Evolutionary conservation across 768 basidiomycete genomes (phyloP).

Genomic region (Infundibulicybe gibba): DNA sequence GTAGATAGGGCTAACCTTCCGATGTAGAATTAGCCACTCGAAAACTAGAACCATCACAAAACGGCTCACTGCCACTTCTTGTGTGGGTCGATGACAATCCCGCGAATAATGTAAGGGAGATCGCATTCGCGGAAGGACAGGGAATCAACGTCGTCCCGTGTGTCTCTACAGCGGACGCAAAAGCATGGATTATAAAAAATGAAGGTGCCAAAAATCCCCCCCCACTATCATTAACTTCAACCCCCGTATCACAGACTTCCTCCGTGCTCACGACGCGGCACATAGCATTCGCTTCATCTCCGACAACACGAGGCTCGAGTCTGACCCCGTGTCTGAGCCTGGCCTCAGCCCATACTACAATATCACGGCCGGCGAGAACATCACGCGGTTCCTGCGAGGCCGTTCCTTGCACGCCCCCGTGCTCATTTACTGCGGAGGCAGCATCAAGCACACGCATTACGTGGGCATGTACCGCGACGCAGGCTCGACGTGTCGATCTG

Average conservation of each 20-base stretch:
- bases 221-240: neutral
- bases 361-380: slow-evolving; percentile 15
- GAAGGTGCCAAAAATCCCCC: slow-evolving; percentile 8
- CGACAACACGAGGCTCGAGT: slow-evolving; percentile 15
- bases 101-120: slow-evolving; percentile 9
- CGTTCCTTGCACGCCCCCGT: slow-evolving; percentile 15
- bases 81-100: slow-evolving; percentile 23
- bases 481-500: slow-evolving; percentile 13
- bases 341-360: slow-evolving; percentile 8
- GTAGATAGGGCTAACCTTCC: no score
- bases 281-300: slow-evolving; percentile 17
- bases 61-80: slow-evolving; percentile 13
- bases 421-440: slow-evolving; percentile 18
- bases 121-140: slow-evolving; percentile 10
- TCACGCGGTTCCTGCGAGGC: slow-evolving; percentile 17
- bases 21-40: no score
- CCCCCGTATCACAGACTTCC: slow-evolving; percentile 8
- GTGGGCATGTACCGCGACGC: slow-evolving; percentile 12
- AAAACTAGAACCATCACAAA: neutral
- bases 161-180: slow-evolving; percentile 15
- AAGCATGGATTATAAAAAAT: slow-evolving; percentile 21
- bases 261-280: slow-evolving; percentile 10
- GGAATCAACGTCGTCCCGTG: slow-evolving; percentile 18
- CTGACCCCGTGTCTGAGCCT: neutral
- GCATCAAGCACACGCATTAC: slow-evolving; percentile 14